phyloP scores from a whole-genome alignment of 768 basidiomycete genomes.

The Mrakia frigida region DNA sequence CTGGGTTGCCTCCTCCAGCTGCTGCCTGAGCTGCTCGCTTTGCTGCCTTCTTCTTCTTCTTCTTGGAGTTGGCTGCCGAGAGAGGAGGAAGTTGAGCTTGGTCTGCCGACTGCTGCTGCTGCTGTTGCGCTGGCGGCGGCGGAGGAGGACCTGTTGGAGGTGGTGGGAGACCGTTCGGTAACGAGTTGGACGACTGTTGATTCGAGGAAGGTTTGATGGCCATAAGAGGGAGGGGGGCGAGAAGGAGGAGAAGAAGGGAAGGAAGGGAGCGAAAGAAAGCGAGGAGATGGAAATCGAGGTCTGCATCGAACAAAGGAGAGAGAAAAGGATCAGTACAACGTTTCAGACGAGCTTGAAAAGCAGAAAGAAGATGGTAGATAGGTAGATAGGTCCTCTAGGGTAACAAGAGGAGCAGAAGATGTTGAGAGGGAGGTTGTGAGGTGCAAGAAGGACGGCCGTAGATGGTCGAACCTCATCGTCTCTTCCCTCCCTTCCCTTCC shows the following conservation, averaged over 20 bases:
- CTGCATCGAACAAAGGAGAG: not conserved
- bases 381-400: not conserved
- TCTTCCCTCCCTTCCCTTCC: not conserved
- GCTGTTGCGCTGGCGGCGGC: conserved; percentile 7
- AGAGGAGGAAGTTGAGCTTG: conserved; percentile 4
- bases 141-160: conserved; percentile 8
- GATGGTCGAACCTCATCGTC: conserved; percentile 16
- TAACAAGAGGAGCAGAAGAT: not conserved
- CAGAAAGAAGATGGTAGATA: not conserved
- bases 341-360: not conserved
- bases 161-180: conserved; percentile 9
- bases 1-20: not conserved
- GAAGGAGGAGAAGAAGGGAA: not conserved
- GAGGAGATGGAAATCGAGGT: conserved; percentile 15
- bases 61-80: conserved; percentile 16
- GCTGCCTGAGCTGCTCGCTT: conserved; percentile 18
- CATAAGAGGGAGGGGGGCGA: conserved; percentile 13
- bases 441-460: not conserved
- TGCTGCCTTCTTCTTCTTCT: conserved; percentile 27
- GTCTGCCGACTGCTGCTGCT: conserved; percentile 25
- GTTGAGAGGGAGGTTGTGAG: not conserved
- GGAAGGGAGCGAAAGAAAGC: not conserved
- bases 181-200: not conserved
- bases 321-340: not conserved
- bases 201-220: conserved; percentile 4